phyloP scores from a whole-genome alignment of 2,329 filamentous ascomycete species.

The Didymella glomerata region DNA sequence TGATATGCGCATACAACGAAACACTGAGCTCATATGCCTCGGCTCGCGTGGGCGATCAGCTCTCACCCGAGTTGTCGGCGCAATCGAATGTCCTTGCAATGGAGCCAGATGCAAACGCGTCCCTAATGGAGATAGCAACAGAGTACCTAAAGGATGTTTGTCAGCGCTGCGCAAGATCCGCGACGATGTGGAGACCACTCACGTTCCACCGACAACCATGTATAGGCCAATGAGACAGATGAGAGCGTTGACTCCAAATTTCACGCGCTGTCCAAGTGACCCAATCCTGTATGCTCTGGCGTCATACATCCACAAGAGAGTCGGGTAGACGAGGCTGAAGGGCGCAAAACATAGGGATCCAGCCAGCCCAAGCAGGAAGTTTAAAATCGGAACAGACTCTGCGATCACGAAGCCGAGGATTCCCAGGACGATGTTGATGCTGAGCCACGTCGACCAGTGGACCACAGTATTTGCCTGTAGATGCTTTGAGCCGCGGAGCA shows the following conservation, averaged over 20 bases:
- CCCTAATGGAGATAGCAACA: constrained; percentile 5
- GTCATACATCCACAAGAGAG: constrained; percentile 8
- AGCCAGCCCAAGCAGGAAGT: constrained; percentile 8
- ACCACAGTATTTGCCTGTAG: constrained; percentile 3
- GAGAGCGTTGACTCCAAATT: background rate
- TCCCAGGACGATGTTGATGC: constrained; percentile 5
- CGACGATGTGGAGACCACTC: background rate
- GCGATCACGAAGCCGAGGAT: constrained; percentile 3
- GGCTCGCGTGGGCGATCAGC: background rate
- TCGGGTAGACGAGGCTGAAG: constrained; percentile 4
- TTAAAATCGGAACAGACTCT: constrained; percentile 2
- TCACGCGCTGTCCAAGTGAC: background rate
- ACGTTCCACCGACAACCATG: constrained; percentile 8
- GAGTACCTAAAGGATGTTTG: constrained; percentile 1
- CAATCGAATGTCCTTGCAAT: constrained; percentile 5
- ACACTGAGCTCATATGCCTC: too few species aligned
- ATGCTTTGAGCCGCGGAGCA: constrained; percentile 6
- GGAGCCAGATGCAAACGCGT: constrained; percentile 8
- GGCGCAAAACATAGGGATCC: constrained; percentile 6
- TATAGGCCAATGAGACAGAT: constrained; percentile 6
- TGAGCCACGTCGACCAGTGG: constrained; percentile 6
- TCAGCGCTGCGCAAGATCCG: background rate
- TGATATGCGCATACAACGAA: background rate
- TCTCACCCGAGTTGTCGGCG: constrained; percentile 1
- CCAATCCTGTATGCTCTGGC: constrained; percentile 3